Percentiles rank a stretch among this genome's conserved stretches.
Evolutionary conservation across 176 grass and related monocot genomes (phyloP).

Genomic region (Stipa capillata): DNA sequence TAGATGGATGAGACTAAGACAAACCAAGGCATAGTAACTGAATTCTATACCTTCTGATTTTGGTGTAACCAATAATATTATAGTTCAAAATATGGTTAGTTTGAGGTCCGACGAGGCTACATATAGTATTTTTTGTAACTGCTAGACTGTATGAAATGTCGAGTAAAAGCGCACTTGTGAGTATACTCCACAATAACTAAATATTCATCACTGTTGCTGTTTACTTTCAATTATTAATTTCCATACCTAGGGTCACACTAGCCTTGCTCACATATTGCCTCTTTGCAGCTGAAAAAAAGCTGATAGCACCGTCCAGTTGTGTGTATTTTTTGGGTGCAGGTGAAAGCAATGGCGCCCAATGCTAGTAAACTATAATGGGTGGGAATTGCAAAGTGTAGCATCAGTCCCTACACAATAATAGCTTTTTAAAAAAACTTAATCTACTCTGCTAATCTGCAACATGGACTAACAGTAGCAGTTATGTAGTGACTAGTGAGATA

Average conservation of each 20-base stretch:
- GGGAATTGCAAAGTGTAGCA: background rate
- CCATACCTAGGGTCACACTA: background rate
- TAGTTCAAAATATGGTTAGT: background rate
- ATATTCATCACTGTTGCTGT: background rate
- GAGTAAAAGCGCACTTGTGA: background rate
- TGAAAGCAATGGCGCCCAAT: background rate
- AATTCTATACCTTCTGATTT: background rate
- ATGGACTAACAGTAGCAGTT: background rate
- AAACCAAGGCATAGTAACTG: background rate
- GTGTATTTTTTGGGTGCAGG: background rate
- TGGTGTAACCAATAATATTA: background rate
- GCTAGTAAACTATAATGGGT: background rate
- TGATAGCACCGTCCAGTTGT: background rate
- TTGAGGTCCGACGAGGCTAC: background rate
- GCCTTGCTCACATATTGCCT: background rate
- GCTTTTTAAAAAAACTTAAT: background rate
- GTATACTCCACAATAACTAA: background rate
- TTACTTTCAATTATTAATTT: background rate
- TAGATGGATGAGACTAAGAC: background rate
- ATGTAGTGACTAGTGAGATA: too few species aligned
- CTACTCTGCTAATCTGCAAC: background rate
- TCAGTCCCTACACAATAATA: background rate
- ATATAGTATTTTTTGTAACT: slow-evolving; percentile 1
- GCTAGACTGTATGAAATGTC: background rate
- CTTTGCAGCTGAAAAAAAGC: background rate